Base-by-base conservation (phyloP, 768 basidiomycete genomes). In the Kwoniella shandongensis region DNA sequence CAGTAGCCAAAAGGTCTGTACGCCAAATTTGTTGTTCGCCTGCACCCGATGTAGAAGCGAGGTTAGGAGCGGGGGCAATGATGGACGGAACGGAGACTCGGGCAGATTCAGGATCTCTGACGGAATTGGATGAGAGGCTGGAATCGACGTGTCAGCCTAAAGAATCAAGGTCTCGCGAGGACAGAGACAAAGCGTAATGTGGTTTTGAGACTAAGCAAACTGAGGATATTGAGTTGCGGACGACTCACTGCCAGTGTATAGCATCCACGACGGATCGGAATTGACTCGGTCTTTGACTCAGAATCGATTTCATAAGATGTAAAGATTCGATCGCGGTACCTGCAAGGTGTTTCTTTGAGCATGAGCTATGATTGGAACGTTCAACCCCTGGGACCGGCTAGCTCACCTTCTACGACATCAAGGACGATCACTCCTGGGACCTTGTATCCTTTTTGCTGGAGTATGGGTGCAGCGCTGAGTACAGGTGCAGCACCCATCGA, bases 401-500 rank as follows among this genome's bases (percentile, higher is more conserved):
- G 57, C 73, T n/a, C 42, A 89, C 91, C 13, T 83, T 87, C 75
- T 78, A 94, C 59, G 85, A 94, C 79, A 83, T 88, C 47, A 86
- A 96, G 69, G 82, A 94, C 66, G 88, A 94, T 65, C 86, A 92
- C 58, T 86, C 86, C 30, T 1, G 83, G 81, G 2, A 97, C 79
- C 13, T 81, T 81, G 64, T 89, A 94, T 45, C 85, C 83, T 22
- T 78, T 79, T 41, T 84, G 81, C 51, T 88, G 82, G 1, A 99
- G 79, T 17, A 77, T 71, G 1, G 89, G 84, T 59, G 84, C 85
- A 1, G 86, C 82, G 4, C 85, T 83, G 7, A 88, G 84, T 20
- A 89, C 83, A 3, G 96, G 92, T 0, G 92, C 86, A 23, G 93
- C 94, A 13, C 96, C 96, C 88, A 99, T 94, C 57, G 90, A 93